Evolutionary conservation across 73 alveolate genomes (phyloP).

Genomic region (Effrenium voratum): DNA sequence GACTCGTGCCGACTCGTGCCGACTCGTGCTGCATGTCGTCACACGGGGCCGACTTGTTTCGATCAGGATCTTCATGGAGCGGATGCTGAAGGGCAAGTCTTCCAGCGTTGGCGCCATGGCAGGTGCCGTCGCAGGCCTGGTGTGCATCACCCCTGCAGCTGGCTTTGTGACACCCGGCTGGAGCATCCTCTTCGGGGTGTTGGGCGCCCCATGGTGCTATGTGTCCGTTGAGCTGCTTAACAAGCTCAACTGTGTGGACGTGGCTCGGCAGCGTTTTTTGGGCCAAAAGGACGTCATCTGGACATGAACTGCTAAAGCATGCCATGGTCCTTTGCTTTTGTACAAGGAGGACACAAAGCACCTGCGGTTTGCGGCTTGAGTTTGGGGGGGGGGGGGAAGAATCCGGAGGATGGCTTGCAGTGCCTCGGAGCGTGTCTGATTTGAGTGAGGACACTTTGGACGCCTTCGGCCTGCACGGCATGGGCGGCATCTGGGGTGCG

Average conservation of each 20-base stretch:
- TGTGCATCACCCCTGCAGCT: conserved; percentile 5
- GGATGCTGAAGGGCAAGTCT: conserved; percentile 20
- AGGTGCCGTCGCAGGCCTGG: conserved; percentile 41
- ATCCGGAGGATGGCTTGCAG: too few relatives aligned
- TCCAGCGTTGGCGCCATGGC: conserved; percentile 32
- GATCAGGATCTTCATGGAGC: conserved; percentile 36
- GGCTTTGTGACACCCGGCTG: conserved; percentile 71
- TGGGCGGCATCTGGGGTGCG: conserved; percentile 75
- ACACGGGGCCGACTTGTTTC: too few relatives aligned
- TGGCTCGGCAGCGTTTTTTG: neutral
- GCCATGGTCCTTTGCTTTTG: too few relatives aligned
- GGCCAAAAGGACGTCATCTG: too few relatives aligned
- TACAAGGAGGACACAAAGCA: too few relatives aligned
- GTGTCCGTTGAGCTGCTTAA: conserved; percentile 55
- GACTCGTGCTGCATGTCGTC: too few relatives aligned
- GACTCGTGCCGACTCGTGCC: too few relatives aligned
- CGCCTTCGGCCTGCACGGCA: conserved; percentile 71
- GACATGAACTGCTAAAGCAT: too few relatives aligned
- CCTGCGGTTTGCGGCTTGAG: too few relatives aligned
- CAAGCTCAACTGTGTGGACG: conserved; percentile 35
- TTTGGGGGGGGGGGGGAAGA: too few relatives aligned
- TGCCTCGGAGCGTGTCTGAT: too few relatives aligned
- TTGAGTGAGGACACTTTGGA: conserved; percentile 47
- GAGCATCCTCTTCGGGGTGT: conserved; percentile 61
- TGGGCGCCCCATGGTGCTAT: conserved; percentile 48